These are phyloP conservation scores for Monosporascus sp. DNA, from an alignment of 2,329 filamentous ascomycete genomes.

Conservation along the genomic window DNA sequence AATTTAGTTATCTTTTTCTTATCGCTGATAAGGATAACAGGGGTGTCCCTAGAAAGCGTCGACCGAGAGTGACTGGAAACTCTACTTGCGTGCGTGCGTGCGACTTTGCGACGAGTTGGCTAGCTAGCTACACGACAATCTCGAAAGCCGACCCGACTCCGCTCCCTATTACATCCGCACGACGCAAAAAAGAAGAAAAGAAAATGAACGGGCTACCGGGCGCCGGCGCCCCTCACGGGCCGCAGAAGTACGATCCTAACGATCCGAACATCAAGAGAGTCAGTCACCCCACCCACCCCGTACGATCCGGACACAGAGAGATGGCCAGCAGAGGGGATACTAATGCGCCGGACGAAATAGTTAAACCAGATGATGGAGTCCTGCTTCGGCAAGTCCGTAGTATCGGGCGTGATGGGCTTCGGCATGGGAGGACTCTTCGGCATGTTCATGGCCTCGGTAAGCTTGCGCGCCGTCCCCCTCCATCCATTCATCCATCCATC, in stretches of 20 bases:
- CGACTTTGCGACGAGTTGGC: too few species aligned
- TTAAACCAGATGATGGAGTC: constrained; percentile 87
- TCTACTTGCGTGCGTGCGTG: too few species aligned
- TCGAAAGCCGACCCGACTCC: not conserved
- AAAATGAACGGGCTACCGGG: constrained; percentile 26
- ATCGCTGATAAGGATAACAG: not conserved
- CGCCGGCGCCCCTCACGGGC: constrained; percentile 13
- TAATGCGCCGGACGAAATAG: constrained; percentile 37
- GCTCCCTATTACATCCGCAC: not conserved
- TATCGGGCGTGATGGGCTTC: constrained; percentile 91
- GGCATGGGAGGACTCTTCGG: constrained; percentile 91
- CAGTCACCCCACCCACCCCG: constrained; percentile 16
- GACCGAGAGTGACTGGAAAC: too few species aligned
- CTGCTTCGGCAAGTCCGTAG: constrained; percentile 80
- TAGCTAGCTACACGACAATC: too few species aligned
- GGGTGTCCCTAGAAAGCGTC: not conserved
- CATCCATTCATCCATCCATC: not conserved
- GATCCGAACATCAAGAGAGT: constrained; percentile 51
- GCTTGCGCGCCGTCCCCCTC: constrained; percentile 27
- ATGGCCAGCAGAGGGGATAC: not conserved
- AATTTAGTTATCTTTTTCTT: not conserved
- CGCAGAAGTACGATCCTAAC: constrained; percentile 29
- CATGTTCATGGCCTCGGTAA: constrained; percentile 94
- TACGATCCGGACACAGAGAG: not conserved
- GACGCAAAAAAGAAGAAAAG: not conserved